Evolutionary conservation across 495 filamentous ascomycete genomes (phyloP).

Genomic region (Pseudevernia furfuracea): DNA sequence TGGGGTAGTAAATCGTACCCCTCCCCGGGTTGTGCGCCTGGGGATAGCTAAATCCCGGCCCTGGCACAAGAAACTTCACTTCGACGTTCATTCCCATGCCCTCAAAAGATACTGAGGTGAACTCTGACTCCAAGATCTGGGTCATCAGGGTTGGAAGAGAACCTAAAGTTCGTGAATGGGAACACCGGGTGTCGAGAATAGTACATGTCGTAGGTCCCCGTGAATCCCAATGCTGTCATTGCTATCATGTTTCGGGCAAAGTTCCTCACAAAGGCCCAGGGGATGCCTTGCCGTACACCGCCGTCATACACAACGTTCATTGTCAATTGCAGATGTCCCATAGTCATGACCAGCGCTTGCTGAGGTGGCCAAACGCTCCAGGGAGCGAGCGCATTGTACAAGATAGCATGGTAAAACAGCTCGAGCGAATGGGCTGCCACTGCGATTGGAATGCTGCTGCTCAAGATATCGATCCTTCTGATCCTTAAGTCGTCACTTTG

Average conservation of each 20-base stretch:
- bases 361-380: background rate
- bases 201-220: background rate
- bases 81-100: background rate
- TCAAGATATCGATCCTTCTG: background rate
- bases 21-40: no score
- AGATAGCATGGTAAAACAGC: background rate
- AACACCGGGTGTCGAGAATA: no score
- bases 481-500: background rate
- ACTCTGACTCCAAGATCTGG: background rate
- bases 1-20: no score
- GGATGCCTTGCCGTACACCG: background rate
- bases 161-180: background rate
- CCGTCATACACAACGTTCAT: background rate
- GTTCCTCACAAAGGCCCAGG: conserved; percentile 5
- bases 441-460: background rate
- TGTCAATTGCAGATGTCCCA: conserved; percentile 1
- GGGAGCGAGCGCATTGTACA: background rate
- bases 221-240: background rate
- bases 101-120: background rate
- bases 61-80: no score
- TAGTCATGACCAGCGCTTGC: background rate
- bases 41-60: no score
- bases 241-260: conserved; percentile 1
- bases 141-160: no score
- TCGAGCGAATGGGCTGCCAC: background rate